These are phyloP conservation scores for Hygrophoropsis aurantiaca DNA, from an alignment of 768 basidiomycete genomes.

Conservation along the genomic window DNA sequence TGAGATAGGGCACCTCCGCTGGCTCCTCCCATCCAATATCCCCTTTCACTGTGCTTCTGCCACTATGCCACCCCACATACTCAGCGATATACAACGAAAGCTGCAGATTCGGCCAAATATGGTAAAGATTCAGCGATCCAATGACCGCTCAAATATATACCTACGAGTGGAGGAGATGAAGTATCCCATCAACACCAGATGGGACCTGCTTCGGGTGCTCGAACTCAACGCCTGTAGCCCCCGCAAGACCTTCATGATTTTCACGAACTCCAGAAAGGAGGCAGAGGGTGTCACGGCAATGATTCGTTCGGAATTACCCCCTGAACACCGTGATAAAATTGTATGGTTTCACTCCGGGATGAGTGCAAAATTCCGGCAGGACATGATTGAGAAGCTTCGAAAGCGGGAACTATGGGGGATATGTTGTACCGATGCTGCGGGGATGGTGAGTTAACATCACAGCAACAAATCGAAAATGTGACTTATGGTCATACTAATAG, in stretches of 20 bases:
- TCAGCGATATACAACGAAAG: slow-evolving; percentile 9
- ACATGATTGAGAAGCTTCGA: slow-evolving; percentile 11
- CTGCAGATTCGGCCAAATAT: slow-evolving; percentile 13
- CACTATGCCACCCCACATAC: slow-evolving; percentile 11
- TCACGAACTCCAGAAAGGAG: slow-evolving; percentile 20
- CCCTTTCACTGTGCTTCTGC: slow-evolving; percentile 15
- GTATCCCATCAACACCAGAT: slow-evolving; percentile 3
- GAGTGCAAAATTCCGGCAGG: slow-evolving; percentile 1
- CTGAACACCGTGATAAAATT: slow-evolving; percentile 9
- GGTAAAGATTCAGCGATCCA: slow-evolving; percentile 19
- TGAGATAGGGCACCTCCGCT: slow-evolving; percentile 11
- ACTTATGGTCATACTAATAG: neutral
- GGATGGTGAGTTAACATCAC: slow-evolving; percentile 28
- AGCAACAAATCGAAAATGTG: neutral
- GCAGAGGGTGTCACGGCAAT: slow-evolving; percentile 1
- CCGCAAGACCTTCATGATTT: slow-evolving; percentile 20
- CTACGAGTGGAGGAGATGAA: slow-evolving; percentile 22
- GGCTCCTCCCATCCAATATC: slow-evolving; percentile 10
- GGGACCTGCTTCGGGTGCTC: slow-evolving; percentile 20
- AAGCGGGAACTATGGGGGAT: slow-evolving; percentile 22
- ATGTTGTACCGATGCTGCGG: slow-evolving; percentile 32
- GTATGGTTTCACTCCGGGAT: slow-evolving; percentile 28
- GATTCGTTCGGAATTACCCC: no score
- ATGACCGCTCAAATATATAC: slow-evolving; percentile 35
- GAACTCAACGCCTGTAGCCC: neutral